A percentile compares a stretch with the other conserved stretches of the same genome.
Conservation (phyloP, 2,329 filamentous ascomycete species). For the Thelonectria rubi region DNA sequence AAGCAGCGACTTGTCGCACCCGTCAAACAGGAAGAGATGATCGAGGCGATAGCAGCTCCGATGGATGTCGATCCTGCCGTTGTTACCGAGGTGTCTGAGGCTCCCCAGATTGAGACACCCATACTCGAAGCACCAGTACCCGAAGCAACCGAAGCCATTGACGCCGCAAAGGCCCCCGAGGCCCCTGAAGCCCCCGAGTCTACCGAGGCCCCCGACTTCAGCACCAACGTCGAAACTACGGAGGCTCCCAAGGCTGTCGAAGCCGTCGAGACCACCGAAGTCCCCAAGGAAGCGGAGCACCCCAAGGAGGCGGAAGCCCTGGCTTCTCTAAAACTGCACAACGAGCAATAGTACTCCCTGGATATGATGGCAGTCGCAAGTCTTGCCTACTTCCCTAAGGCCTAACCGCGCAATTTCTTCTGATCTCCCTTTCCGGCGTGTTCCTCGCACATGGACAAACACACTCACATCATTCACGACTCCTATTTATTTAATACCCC, state of each 20-base stretch:
- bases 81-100: slow-evolving; percentile 4
- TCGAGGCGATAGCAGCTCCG: slow-evolving; percentile 16
- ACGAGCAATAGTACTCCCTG: slow-evolving; percentile 28
- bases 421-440: slow-evolving; percentile 10
- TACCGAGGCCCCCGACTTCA: slow-evolving; percentile 4
- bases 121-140: neutral
- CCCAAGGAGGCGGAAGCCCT: slow-evolving; percentile 5
- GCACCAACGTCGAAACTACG: too few species aligned
- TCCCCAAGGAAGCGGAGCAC: neutral
- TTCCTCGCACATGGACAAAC: slow-evolving; percentile 23
- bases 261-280: slow-evolving; percentile 18
- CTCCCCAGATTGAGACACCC: neutral
- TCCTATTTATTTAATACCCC: slow-evolving; percentile 45
- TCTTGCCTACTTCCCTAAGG: neutral
- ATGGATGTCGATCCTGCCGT: neutral
- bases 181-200: slow-evolving; percentile 11
- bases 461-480: slow-evolving; percentile 36
- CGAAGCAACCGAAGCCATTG: slow-evolving; percentile 21
- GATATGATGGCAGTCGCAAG: neutral
- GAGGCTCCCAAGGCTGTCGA: neutral
- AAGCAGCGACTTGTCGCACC: slow-evolving; percentile 38
- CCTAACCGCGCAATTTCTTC: neutral
- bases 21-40: slow-evolving; percentile 28
- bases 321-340: slow-evolving; percentile 20
- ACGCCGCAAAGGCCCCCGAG: slow-evolving; percentile 22